Conservation (phyloP, 257 asterid genomes). For the Ocimum tenuiflorum region DNA sequence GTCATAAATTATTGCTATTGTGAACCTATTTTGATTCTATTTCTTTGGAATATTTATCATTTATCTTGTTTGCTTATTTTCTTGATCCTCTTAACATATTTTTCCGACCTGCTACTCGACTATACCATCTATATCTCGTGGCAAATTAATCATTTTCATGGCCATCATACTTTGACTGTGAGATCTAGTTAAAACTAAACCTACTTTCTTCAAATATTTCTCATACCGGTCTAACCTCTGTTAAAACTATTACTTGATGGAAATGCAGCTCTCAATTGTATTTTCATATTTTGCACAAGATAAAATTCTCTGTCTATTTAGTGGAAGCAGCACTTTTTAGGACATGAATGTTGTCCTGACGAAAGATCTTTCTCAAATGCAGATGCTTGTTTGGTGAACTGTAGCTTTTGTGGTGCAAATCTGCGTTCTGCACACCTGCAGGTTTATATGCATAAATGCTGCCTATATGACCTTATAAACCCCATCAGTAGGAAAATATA, state of each 20-base stretch:
- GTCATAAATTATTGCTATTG: neutral
- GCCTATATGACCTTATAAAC: neutral
- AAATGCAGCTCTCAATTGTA: neutral
- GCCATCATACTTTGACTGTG: neutral
- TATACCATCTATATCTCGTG: neutral
- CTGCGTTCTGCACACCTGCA: conserved; percentile 90
- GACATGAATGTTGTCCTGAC: conserved; percentile 7
- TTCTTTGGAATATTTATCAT: neutral
- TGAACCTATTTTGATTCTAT: no score
- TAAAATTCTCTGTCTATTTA: neutral
- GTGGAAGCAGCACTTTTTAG: conserved; percentile 7
- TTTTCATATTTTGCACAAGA: neutral
- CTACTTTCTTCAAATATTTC: conserved; percentile 7
- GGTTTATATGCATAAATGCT: conserved; percentile 34
- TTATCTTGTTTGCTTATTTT: no score
- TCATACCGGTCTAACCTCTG: neutral
- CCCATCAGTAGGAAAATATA: conserved; percentile 2
- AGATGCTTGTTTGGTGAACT: conserved; percentile 87
- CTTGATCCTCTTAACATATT: no score
- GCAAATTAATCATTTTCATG: neutral
- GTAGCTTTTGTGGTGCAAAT: conserved; percentile 92
- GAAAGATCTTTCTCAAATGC: conserved; percentile 24
- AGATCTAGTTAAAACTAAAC: neutral
- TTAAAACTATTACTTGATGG: neutral
- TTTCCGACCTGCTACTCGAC: no score